phyloP scores from a whole-genome alignment of 108 stramenopile genomes.

The Cylindrotheca fusiformis region DNA sequence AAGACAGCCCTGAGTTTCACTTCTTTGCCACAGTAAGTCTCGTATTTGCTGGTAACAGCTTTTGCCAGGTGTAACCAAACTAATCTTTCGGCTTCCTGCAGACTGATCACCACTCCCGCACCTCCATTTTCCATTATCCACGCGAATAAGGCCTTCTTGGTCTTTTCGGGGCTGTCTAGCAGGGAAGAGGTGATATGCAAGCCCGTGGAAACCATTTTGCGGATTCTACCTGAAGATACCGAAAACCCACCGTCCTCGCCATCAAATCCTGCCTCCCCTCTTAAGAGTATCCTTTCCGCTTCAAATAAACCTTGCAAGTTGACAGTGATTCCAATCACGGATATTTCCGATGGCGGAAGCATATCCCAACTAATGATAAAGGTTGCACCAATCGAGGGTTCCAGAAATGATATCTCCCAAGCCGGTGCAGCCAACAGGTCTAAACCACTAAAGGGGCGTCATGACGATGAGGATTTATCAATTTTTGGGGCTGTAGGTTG shows the following conservation, averaged over 20 bases:
- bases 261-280: not conserved
- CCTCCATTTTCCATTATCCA: conserved; percentile 15
- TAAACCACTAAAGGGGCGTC: no score
- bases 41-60: not conserved
- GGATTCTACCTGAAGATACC: not conserved
- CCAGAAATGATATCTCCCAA: no score
- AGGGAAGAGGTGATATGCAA: conserved; percentile 12
- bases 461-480: no score
- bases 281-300: not conserved
- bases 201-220: conserved; percentile 9
- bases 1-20: conserved; percentile 8
- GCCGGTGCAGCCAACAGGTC: no score
- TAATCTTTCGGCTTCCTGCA: conserved; percentile 1
- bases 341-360: not conserved
- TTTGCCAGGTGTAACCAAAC: not conserved
- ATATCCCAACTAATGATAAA: conserved; percentile 6
- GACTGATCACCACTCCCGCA: conserved; percentile 1
- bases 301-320: conserved; percentile 1
- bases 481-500: no score
- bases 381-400: no score
- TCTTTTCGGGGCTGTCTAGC: not conserved
- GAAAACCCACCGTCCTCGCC: not conserved
- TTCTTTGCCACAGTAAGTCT: conserved; percentile 10
- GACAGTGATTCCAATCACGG: conserved; percentile 3
- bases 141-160: conserved; percentile 14